Base-by-base conservation (phyloP, 805 yeast species). In the Yamadazyma kitorensis region DNA sequence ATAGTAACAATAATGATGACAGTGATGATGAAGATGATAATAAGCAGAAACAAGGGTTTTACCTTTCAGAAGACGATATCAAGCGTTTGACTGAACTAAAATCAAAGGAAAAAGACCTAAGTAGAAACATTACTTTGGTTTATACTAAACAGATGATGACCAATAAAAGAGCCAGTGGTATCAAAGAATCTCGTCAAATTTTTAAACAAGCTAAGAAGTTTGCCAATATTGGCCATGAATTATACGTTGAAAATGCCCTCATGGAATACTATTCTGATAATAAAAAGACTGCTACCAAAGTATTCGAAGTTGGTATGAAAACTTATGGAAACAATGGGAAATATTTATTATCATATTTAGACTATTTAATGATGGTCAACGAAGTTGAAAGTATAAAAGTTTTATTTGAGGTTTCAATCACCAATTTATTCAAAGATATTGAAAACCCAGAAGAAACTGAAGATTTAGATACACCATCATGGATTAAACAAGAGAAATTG, bases 281-380 rank as follows among this genome's bases (percentile, higher is more conserved):
- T 41, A 61, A 72, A 16, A 80, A 76, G 34, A 78, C 85, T 28
- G 89, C 96, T 0, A 64, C 73, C 33, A 81, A 81, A 51, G 79
- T 89, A 13, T 82, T 86, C 54, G 94, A 85, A 42, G 57, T 86
- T 27, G 97, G 94, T 6, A 64, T 86, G 64, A 85, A 78, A 52
- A 52, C 61, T 28, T 76, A 66, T 23, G 58, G 68, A 10, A 73
- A 59, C 11, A 65, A 78, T 42, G 82, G 82, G 4, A 74, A 70
- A 16, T 89, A 80, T 52, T 68, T 87, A 21, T 66, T 71, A 41
- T 73, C 74, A 31, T 91, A 91, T 55, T 63, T 91, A 46, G 75
- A 81, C 40, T 89, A 83, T 51, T 63, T 93, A 43, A 72, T 87
- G 14, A 62, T 72, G 40, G 68, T 74, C 17, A 82, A 82, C 51